Percentiles rank a stretch among this genome's conserved stretches.
Evolutionary conservation across 2,329 filamentous ascomycete species (phyloP).

Genomic region (Neofusicoccum parvum): DNA sequence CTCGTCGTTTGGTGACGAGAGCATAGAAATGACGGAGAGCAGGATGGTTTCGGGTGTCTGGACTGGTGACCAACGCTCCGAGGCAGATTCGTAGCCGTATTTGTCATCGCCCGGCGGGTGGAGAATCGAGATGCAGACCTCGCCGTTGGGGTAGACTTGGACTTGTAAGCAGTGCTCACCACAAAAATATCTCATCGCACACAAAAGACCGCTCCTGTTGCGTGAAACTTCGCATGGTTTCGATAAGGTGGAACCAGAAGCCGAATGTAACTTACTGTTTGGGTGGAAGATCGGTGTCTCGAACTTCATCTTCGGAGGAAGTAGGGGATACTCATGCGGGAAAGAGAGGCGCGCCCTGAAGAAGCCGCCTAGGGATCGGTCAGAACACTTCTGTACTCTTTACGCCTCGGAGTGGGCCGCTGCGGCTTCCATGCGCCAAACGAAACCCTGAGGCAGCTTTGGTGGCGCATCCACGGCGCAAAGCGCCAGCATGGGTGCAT

Average conservation of each 20-base stretch:
- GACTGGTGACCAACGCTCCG: slow-evolving; percentile 93
- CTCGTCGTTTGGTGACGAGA: slow-evolving; percentile 96
- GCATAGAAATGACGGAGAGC: slow-evolving; percentile 97
- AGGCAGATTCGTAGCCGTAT: slow-evolving; percentile 96
- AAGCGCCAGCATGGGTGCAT: slow-evolving; percentile 34
- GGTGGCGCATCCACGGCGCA: too few species aligned
- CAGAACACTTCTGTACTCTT: neutral
- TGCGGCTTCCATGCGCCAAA: neutral
- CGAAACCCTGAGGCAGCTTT: neutral
- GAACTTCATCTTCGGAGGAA: slow-evolving; percentile 95
- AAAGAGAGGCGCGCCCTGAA: slow-evolving; percentile 96
- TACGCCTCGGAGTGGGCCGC: neutral
- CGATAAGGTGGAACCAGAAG: too few species aligned
- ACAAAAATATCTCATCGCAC: neutral
- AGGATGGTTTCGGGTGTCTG: slow-evolving; percentile 98
- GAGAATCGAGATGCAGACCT: slow-evolving; percentile 97
- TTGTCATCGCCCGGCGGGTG: slow-evolving; percentile 96
- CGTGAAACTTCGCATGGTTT: neutral
- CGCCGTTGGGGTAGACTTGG: slow-evolving; percentile 83
- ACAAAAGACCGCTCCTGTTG: neutral
- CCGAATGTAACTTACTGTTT: slow-evolving; percentile 65
- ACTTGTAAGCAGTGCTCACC: neutral
- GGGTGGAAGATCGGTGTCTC: slow-evolving; percentile 94
- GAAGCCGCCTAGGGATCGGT: slow-evolving; percentile 66
- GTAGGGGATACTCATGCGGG: slow-evolving; percentile 93